Evolutionary conservation across 768 basidiomycete species (phyloP), one percentile per base, ranked within the genome.

Genomic region (Royoungia palumana): DNA sequence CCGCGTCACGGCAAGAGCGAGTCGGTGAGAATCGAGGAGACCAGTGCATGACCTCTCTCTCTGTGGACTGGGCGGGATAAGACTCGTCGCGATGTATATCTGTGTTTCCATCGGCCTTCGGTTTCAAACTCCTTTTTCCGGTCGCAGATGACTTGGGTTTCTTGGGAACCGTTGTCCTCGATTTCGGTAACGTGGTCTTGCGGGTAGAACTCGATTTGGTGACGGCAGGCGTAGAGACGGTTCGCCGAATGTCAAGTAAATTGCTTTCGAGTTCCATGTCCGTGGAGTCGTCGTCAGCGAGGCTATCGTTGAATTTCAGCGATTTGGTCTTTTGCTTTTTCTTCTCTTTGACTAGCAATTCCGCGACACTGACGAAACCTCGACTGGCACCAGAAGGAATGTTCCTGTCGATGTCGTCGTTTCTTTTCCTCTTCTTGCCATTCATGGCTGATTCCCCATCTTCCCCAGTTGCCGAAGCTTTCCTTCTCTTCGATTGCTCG

Each of bases 361-460:
- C 76, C 2, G 77, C 77, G 11, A 83, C 90, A 28, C 74, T 77
- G 17, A 91, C 79, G 63, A 94, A 94, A 1, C 83, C 83, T 3
- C 74, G 78, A 54, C 73, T 75, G 4, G 89, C 88, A n/a, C 83
- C 83, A 11, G 67, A 64, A 30, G 90, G 91, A 22, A 92, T 82
- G 59, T 92, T 90, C 52, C 86, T 75, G 49, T 65, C 69, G 13
- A 81, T 62, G 51, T 88, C 80, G 45, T 83, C 81, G 57, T 87
- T 81, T 30, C 87, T 74, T 61, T 87, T 90, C 39, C 85, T 78
- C 62, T 89, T 90, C 52, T 72, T 75, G 17, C 66, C 69, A 49
- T 67, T 69, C 20, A 54, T 49, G 10, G 69, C 53, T 21, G 69
- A 56, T 10, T 57, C 56, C 25, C 62, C 58, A 35, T 69, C 67